Base-by-base conservation (phyloP, 163 green algal genomes). In the Trebouxiophyceae sp. region DNA sequence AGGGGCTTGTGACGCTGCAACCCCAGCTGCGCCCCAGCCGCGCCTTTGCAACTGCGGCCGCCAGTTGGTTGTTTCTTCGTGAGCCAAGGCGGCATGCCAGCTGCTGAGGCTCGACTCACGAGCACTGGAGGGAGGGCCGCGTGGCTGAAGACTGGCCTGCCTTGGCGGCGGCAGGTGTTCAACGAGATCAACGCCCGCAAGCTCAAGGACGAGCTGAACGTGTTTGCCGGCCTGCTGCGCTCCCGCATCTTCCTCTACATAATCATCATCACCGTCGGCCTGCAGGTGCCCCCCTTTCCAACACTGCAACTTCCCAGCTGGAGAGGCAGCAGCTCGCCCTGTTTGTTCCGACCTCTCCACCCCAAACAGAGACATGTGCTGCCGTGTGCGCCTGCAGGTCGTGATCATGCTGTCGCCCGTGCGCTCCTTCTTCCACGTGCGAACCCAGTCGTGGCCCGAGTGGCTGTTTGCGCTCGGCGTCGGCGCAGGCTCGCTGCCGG, bases 151-250 rank as follows among this genome's bases (percentile, higher is more conserved):
- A n/a, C n/a, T n/a, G n/a, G n/a, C n/a, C n/a, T n/a, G n/a, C n/a
- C n/a, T n/a, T n/a, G n/a, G n/a, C n/a, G n/a, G n/a, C n/a, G 75
- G 68, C 87, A 97, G 87, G 60, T 99, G 0, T 90, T 94, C 74
- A 97, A 97, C 69, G 85, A 96, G 71, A 76, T 99, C 45, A 95
- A 96, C 68, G 77, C 87, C 0, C 74, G 93, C 28, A 89, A 94
- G 60, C 90, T 97, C 47, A 73, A 81, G 7, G 81, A 96, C 66
- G 90, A 98, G 72, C 79, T 86, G 44, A 96, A 97, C 72, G 79
- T 97, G 7, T 95, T 98, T 60, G 63, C 82, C 28, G 84, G 84
- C 59, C 76, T 97, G 33, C 61, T 73, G 30, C 33, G 59, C 7
- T 86, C 72, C 24, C 67, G 54, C 26, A 84, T 93, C 60, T 99